Conservation (phyloP, 108 stramenopile species). For the Hondaea fermentalgiana region DNA sequence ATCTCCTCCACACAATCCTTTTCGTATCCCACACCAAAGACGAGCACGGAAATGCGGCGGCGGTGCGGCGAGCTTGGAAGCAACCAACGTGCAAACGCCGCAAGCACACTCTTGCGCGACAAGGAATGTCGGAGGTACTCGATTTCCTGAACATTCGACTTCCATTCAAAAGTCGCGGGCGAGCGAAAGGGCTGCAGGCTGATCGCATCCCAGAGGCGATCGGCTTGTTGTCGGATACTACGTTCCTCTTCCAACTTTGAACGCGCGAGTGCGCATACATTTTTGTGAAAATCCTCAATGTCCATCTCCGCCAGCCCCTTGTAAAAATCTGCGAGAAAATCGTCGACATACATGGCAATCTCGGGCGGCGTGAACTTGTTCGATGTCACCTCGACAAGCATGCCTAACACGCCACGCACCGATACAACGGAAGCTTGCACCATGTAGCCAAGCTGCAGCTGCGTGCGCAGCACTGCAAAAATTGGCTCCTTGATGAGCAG, state of each 20-base stretch:
- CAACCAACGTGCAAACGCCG: not conserved
- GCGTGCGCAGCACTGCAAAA: not conserved
- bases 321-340: not conserved
- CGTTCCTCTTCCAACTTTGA: not conserved
- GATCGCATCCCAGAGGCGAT: not conserved
- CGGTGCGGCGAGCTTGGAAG: not conserved
- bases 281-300: not conserved
- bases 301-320: not conserved
- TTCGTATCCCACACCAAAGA: not conserved
- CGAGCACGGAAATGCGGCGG: not conserved
- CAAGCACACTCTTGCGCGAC: not conserved
- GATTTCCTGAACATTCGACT: not conserved
- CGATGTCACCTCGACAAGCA: not conserved
- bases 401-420: not conserved
- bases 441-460: not conserved
- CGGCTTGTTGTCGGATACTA: not conserved
- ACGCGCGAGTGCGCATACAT: not conserved
- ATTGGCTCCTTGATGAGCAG: not conserved
- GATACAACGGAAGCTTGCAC: not conserved
- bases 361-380: not conserved
- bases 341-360: not conserved
- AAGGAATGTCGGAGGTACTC: not conserved
- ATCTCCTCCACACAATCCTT: not conserved
- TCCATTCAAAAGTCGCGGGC: not conserved
- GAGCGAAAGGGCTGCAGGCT: not conserved